A percentile compares a stretch with the other conserved stretches of the same genome.
Evolutionary conservation across 495 filamentous ascomycete species (phyloP).

Genomic region (Penicillium paradoxum): DNA sequence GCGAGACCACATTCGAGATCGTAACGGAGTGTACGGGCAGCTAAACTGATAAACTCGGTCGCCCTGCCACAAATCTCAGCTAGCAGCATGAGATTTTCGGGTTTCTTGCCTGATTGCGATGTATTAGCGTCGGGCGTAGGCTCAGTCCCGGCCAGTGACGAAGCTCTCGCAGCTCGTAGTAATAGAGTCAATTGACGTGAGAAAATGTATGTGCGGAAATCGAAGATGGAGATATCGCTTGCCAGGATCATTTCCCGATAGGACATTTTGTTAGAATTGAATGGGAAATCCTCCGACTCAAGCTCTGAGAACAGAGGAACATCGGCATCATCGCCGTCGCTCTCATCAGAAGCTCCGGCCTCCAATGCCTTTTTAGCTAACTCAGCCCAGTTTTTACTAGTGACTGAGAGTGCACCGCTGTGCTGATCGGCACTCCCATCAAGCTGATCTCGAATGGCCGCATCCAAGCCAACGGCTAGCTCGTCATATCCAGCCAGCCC

Average conservation of each 20-base stretch:
- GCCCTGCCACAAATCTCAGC: slow-evolving; percentile 76
- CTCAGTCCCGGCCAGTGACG: slow-evolving; percentile 26
- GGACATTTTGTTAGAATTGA: slow-evolving; percentile 69
- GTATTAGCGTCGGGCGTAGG: slow-evolving; percentile 8
- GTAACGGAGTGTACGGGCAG: slow-evolving; percentile 68
- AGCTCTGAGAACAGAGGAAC: slow-evolving; percentile 27
- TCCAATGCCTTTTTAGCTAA: slow-evolving; percentile 48
- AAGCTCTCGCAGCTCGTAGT: slow-evolving; percentile 71
- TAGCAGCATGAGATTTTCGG: slow-evolving; percentile 70
- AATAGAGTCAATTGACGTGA: slow-evolving; percentile 80
- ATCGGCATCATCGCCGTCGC: slow-evolving; percentile 14
- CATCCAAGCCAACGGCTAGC: slow-evolving; percentile 77
- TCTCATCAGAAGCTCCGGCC: slow-evolving; percentile 2
- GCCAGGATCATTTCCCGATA: slow-evolving; percentile 90
- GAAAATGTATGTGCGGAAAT: slow-evolving; percentile 94
- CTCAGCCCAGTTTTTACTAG: slow-evolving; percentile 65
- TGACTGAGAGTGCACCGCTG: slow-evolving; percentile 59
- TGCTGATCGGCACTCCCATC: slow-evolving; percentile 51
- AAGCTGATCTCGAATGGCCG: slow-evolving; percentile 70
- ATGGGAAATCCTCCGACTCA: slow-evolving; percentile 43
- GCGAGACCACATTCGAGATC: slow-evolving; percentile 53
- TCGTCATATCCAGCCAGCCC: slow-evolving; percentile 91
- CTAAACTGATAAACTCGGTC: slow-evolving; percentile 72
- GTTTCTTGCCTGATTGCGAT: slow-evolving; percentile 40
- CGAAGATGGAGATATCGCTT: slow-evolving; percentile 96